Conservation (phyloP, 2,329 filamentous ascomycete genomes). For the Alternaria incomplexa region DNA sequence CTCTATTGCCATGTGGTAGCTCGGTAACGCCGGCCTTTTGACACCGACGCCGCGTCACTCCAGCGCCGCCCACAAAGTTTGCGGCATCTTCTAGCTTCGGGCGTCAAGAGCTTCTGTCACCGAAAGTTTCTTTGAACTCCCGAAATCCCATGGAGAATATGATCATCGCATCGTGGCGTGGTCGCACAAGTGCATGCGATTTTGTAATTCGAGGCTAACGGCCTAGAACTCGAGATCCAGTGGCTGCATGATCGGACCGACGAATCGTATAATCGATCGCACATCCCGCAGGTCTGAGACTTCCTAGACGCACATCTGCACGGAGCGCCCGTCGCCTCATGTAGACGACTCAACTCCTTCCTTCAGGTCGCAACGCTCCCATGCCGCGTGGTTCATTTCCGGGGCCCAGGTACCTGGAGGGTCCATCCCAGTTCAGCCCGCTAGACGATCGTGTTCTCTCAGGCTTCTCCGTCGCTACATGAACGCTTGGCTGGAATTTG, state of each 20-base stretch:
- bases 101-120: not conserved
- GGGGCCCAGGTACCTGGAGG: not conserved
- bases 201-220: not conserved
- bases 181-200: not conserved
- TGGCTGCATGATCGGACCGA: not conserved
- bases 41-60: not conserved
- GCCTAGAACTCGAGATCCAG: not conserved
- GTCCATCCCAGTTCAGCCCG: not conserved
- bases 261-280: conserved; percentile 1
- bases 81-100: not conserved
- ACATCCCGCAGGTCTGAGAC: conserved; percentile 3
- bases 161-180: not conserved
- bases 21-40: not conserved
- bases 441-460: not conserved
- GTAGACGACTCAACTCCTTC: not conserved
- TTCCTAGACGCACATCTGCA: conserved; percentile 4
- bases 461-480: not conserved
- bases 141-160: not conserved
- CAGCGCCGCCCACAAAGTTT: not conserved
- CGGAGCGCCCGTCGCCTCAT: not conserved
- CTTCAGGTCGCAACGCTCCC: not conserved
- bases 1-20: not conserved
- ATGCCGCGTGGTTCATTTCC: conserved; percentile 4
- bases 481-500: not conserved
- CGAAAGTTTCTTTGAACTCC: not conserved